Evolutionary conservation across 108 stramenopile genomes (phyloP), one percentile per base, ranked within the genome.

Genomic region (Conticribra weissflogii): DNA sequence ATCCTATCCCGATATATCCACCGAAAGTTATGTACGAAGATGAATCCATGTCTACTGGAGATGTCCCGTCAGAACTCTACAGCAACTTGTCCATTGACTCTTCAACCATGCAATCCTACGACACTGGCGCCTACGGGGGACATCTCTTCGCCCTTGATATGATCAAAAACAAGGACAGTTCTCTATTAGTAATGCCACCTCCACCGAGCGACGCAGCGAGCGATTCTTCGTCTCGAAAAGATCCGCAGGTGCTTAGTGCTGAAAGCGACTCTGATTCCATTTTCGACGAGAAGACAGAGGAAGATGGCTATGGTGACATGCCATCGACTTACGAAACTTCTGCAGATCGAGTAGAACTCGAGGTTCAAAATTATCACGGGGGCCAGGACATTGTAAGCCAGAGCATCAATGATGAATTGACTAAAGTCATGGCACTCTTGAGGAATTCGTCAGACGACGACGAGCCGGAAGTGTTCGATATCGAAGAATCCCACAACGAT

Each of bases 131-230:
- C n/a, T 77, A 69, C 22, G 68, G 36, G 24, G 55, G 59, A 0
- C 62, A 70, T 36, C 34, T 63, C 5, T 69, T 70, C 49, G 30
- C 52, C 1, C 31, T 69, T 67, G 68, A 69, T 28, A 58, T 66
- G 56, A 31, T 77, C 21, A 62, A 45, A 54, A 65, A 62, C 18
- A 56, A 69, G 23, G 54, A 55, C 27, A 31, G 36, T n/a, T 64
- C 63, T 3, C 22, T 73, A 3, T 14, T 63, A 4, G 50, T 28
- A 3, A 59, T 77, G 68, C 76, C 68, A 34, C 76, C 76, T 53
- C 76, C 76, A 46, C 76, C 76, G 12, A 68, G 66, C 41, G 76
- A 77, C 32, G 68, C 60, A 18, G 68, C 62, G 21, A 77, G 76
- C 59, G 68, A 69, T 36, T 21, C 54, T 28, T 77, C 76, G 19